Base-by-base conservation (phyloP, 495 filamentous ascomycete genomes). In the Aspergillus leporis region DNA sequence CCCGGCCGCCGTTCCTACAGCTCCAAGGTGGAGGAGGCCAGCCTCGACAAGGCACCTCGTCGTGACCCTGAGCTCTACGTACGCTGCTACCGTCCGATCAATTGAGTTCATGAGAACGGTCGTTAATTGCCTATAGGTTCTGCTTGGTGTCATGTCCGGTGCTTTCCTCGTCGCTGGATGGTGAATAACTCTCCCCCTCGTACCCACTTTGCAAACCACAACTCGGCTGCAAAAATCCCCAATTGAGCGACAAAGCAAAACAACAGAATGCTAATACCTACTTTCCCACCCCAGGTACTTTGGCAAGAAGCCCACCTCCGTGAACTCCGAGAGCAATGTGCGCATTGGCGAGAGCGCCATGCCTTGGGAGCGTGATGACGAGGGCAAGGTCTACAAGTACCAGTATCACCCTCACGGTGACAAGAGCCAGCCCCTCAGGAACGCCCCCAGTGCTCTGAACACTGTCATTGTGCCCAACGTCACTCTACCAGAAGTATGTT, bases 371-470 rank as follows among this genome's bases (percentile, higher is more conserved):
- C 81, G 81, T 51, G 81, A 82, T 52, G 78, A 82, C 51, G 72
- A 74, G 21, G 74, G 78, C 58, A 79, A 82, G 70, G 65, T 80
- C 61, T 86, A 79, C 83, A 94, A 93, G 78, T 97, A 96, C 79
- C 85, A 86, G 76, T 97, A 97, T 79, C 88, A 97, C 79, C 93
- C 94, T 59, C 88, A 91, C 61, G 94, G 92, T 64, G 88, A 97
- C 73, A 72, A 81, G 70, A 88, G 70, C 66, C 85, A 87, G 64
- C 78, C 85, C 53, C 87, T 88, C 64, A 91, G 89, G 73, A 90
- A 96, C 70, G 94, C 95, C 53, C 94, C 94, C 57, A 94, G 90
- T 70, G 94, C 94, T 60, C 79, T 98, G 75, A 92, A 98, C 81
- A 89, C 87, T 55, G 92, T 97, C 64, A 86, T 98, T 73, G 79